These are phyloP conservation scores for Apodospora peruviana DNA, from an alignment of 495 filamentous ascomycete genomes.

Conservation along the genomic window DNA sequence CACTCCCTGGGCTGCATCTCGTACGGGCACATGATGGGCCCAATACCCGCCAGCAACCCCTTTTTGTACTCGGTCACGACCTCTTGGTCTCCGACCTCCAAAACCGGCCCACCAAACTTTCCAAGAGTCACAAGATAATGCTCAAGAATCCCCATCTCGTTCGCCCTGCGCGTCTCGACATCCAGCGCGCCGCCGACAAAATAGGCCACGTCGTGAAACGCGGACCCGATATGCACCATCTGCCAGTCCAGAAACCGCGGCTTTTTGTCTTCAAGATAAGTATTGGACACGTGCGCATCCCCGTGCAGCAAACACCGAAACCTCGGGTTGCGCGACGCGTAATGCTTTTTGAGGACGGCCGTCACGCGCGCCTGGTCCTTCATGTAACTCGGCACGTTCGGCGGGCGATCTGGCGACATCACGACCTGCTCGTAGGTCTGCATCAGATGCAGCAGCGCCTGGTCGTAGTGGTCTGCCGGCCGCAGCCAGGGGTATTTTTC, in stretches of 20 bases:
- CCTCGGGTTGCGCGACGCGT: not conserved
- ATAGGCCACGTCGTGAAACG: not conserved
- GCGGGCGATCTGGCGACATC: not conserved
- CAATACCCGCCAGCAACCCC: not conserved
- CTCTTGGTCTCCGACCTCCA: not conserved
- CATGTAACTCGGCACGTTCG: not conserved
- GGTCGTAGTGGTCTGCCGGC: not conserved
- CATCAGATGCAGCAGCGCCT: not conserved
- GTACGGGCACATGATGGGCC: not conserved
- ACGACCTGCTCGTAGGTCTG: not conserved
- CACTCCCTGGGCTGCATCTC: not conserved
- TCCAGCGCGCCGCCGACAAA: not conserved
- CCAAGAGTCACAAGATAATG: not conserved
- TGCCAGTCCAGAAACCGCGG: not conserved
- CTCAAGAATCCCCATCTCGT: not conserved
- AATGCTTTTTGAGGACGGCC: not conserved
- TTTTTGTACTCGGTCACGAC: not conserved
- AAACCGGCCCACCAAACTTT: not conserved
- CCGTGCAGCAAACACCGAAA: not conserved
- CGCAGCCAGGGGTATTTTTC: not conserved
- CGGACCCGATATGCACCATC: not conserved
- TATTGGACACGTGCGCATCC: not conserved
- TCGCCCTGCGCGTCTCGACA: not conserved
- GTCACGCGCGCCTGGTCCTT: not conserved
- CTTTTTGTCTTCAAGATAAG: not conserved